Conservation (phyloP, 2,329 filamentous ascomycete species). For the Pyrenophora graminea region DNA sequence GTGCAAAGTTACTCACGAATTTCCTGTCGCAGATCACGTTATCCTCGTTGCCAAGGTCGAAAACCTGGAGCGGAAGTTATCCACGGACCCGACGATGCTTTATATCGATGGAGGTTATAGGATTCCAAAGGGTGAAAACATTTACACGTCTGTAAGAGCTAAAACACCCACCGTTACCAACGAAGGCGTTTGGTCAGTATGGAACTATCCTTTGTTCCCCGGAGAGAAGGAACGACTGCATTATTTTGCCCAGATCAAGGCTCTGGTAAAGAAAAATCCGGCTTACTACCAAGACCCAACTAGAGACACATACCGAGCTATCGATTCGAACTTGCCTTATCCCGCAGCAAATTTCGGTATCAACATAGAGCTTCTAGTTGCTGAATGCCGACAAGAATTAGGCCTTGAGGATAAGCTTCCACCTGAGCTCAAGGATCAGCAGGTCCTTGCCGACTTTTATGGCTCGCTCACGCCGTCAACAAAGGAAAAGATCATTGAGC, state of each 20-base stretch:
- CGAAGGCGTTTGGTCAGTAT: constrained; percentile 10
- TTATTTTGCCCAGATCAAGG: constrained; percentile 22
- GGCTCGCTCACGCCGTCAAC: constrained; percentile 22
- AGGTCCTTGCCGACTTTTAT: constrained; percentile 28
- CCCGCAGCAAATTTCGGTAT: constrained; percentile 22
- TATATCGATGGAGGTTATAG: constrained; percentile 38
- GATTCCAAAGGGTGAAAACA: constrained; percentile 6
- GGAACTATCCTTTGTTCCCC: constrained; percentile 25
- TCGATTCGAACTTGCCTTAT: constrained; percentile 17
- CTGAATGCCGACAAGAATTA: constrained; percentile 12
- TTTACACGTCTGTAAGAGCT: constrained; percentile 4
- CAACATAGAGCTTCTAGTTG: constrained; percentile 11
- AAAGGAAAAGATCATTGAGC: constrained; percentile 19
- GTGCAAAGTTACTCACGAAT: constrained; percentile 43
- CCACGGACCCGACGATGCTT: constrained; percentile 18
- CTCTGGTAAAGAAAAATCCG: constrained; percentile 16
- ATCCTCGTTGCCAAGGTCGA: constrained; percentile 52
- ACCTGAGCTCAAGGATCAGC: background rate
- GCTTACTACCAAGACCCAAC: constrained; percentile 4
- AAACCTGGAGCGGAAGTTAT: constrained; percentile 8
- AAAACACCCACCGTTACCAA: background rate
- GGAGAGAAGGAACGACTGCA: constrained; percentile 24
- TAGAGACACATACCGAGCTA: background rate
- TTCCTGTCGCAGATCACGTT: constrained; percentile 53
- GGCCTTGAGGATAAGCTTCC: background rate